Conservation (phyloP, 495 filamentous ascomycete genomes). For the Penicillium chermesinum region DNA sequence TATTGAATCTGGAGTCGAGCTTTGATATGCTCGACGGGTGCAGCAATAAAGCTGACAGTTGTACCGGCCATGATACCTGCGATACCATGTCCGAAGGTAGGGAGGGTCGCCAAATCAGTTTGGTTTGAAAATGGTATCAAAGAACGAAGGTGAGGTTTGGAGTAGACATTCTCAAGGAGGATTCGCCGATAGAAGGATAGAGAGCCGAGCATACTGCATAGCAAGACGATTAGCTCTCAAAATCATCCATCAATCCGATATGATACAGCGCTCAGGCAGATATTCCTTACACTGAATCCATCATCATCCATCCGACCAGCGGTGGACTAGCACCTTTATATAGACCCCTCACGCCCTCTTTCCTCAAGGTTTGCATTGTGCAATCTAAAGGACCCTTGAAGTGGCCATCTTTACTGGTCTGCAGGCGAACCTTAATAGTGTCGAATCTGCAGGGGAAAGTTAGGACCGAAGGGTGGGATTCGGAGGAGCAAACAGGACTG, state of each 20-base stretch:
- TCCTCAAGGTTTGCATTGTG: slow-evolving; percentile 68
- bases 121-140: slow-evolving; percentile 32
- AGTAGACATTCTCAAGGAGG: slow-evolving; percentile 74
- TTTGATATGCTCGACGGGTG: slow-evolving; percentile 94
- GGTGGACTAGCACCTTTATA: slow-evolving; percentile 91
- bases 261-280: background rate
- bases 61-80: slow-evolving; percentile 83
- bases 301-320: slow-evolving; percentile 94
- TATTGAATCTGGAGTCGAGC: slow-evolving; percentile 93
- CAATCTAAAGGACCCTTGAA: slow-evolving; percentile 89
- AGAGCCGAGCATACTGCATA: slow-evolving; percentile 77
- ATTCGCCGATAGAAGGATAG: slow-evolving; percentile 82
- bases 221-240: background rate
- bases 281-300: slow-evolving; percentile 70
- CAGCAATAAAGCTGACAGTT: slow-evolving; percentile 88
- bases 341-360: slow-evolving; percentile 72
- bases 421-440: slow-evolving; percentile 91
- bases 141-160: slow-evolving; percentile 42
- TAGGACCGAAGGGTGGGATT: background rate
- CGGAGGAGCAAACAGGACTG: background rate
- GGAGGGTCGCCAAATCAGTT: slow-evolving; percentile 48
- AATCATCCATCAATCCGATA: no score
- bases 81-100: slow-evolving; percentile 74
- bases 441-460: slow-evolving; percentile 57
- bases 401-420: slow-evolving; percentile 71